Evolutionary conservation across 2,329 filamentous ascomycete genomes (phyloP).

Genomic region (Alternaria panax): DNA sequence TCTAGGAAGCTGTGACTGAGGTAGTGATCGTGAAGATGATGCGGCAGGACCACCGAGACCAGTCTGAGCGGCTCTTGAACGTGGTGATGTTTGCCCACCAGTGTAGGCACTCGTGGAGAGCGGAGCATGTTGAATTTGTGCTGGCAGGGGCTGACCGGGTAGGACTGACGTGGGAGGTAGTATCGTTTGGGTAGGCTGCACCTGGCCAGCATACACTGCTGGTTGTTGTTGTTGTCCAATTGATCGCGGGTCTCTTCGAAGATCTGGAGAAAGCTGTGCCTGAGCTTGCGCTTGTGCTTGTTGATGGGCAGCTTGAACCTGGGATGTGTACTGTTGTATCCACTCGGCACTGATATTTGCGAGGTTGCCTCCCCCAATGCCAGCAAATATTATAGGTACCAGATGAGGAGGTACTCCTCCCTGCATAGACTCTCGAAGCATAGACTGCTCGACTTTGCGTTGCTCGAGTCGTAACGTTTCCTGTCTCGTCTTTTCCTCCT

Average conservation of each 20-base stretch:
- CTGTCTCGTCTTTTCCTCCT: constrained; percentile 62
- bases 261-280: constrained; percentile 51
- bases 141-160: constrained; percentile 48
- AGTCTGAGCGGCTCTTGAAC: constrained; percentile 42
- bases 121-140: constrained; percentile 50
- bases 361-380: constrained; percentile 58
- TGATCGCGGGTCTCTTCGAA: constrained; percentile 53
- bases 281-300: constrained; percentile 54
- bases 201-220: constrained; percentile 39
- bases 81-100: constrained; percentile 44
- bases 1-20: constrained; percentile 58
- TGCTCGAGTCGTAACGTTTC: constrained; percentile 59
- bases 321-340: constrained; percentile 59
- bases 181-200: constrained; percentile 41
- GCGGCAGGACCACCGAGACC: constrained; percentile 45
- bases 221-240: constrained; percentile 50
- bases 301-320: constrained; percentile 55
- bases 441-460: constrained; percentile 60
- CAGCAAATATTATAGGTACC: constrained; percentile 62
- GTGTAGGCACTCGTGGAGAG: constrained; percentile 49
- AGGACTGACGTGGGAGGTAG: constrained; percentile 45
- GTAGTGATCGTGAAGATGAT: constrained; percentile 55
- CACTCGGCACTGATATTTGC: constrained; percentile 59
- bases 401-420: constrained; percentile 61
- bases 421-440: constrained; percentile 61